These are phyloP conservation scores for Candida oleophila DNA, from an alignment of 805 yeast species.

Conservation along the genomic window DNA sequence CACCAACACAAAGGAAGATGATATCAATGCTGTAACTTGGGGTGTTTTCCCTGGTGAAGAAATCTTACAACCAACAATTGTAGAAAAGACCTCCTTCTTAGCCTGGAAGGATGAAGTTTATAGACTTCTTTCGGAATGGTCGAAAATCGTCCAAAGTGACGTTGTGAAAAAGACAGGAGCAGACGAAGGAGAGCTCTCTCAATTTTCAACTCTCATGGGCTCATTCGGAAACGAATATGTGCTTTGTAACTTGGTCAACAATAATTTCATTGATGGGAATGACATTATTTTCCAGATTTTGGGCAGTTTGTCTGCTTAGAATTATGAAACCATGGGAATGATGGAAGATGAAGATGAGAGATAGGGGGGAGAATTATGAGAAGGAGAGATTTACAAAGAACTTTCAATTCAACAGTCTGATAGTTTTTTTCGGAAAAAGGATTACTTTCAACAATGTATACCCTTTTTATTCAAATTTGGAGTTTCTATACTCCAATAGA, in stretches of 20 bases:
- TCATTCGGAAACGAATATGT: slow-evolving; percentile 58
- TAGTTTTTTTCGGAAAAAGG: slow-evolving; percentile 1
- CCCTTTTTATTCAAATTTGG: slow-evolving; percentile 8
- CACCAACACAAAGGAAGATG: slow-evolving; percentile 72
- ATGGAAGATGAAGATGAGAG: neutral
- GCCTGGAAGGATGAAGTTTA: slow-evolving; percentile 98
- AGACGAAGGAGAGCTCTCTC: slow-evolving; percentile 26
- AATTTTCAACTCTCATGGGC: slow-evolving; percentile 42
- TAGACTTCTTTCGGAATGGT: slow-evolving; percentile 82
- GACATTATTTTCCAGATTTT: slow-evolving; percentile 57
- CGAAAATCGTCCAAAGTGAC: slow-evolving; percentile 44
- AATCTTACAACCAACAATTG: slow-evolving; percentile 93
- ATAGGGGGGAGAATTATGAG: neutral
- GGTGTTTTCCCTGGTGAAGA: slow-evolving; percentile 97
- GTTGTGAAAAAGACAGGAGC: slow-evolving; percentile 30
- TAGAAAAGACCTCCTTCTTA: slow-evolving; percentile 83
- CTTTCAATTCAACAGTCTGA: slow-evolving; percentile 4
- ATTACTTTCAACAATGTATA: slow-evolving; percentile 18
- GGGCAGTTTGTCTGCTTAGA: slow-evolving; percentile 21
- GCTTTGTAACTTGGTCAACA: slow-evolving; percentile 86
- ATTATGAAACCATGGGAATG: neutral
- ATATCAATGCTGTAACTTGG: slow-evolving; percentile 96
- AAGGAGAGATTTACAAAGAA: neutral
- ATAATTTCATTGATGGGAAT: slow-evolving; percentile 62
- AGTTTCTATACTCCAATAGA: slow-evolving; percentile 14